Percentiles rank a stretch among this genome's conserved stretches.
phyloP scores from a whole-genome alignment of 495 filamentous ascomycete species.

The Penicillium canescens region DNA sequence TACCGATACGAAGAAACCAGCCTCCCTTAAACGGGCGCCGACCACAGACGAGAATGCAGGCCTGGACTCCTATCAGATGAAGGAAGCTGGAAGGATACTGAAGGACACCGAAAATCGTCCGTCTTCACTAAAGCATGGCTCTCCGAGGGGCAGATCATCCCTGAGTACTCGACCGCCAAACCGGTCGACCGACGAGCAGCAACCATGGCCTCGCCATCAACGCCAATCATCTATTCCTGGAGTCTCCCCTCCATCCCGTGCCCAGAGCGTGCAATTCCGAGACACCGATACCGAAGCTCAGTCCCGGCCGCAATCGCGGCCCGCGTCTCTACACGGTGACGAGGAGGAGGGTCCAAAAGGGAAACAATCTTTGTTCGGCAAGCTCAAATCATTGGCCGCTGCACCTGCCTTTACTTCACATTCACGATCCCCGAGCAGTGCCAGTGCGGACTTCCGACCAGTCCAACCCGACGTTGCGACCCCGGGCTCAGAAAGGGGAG shows the following conservation, averaged over 20 bases:
- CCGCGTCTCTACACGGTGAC: constrained; percentile 58
- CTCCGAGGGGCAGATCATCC: constrained; percentile 22
- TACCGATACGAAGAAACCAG: constrained; percentile 27
- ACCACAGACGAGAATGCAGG: constrained; percentile 9
- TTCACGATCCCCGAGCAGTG: constrained; percentile 44
- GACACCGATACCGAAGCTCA: constrained; percentile 50
- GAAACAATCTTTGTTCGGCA: constrained; percentile 65
- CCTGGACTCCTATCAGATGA: constrained; percentile 1
- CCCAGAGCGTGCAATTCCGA: constrained; percentile 67
- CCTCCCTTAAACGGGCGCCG: constrained; percentile 16
- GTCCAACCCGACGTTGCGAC: constrained; percentile 32
- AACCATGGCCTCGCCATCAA: constrained; percentile 21
- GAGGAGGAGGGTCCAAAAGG: constrained; percentile 49
- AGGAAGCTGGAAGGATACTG: neutral
- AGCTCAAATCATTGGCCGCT: constrained; percentile 59
- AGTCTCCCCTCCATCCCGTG: constrained; percentile 45
- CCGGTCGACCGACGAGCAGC: constrained; percentile 24
- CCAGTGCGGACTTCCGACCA: constrained; percentile 32
- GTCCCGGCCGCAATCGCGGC: constrained; percentile 54
- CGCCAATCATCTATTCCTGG: constrained; percentile 33
- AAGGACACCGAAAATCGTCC: constrained; percentile 23
- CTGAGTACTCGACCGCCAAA: constrained; percentile 30
- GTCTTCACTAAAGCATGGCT: constrained; percentile 23
- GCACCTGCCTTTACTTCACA: constrained; percentile 42
- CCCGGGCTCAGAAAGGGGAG: constrained; percentile 49